Conservation (phyloP, 352 stramenopile species). For the Globisporangium perplexum region DNA sequence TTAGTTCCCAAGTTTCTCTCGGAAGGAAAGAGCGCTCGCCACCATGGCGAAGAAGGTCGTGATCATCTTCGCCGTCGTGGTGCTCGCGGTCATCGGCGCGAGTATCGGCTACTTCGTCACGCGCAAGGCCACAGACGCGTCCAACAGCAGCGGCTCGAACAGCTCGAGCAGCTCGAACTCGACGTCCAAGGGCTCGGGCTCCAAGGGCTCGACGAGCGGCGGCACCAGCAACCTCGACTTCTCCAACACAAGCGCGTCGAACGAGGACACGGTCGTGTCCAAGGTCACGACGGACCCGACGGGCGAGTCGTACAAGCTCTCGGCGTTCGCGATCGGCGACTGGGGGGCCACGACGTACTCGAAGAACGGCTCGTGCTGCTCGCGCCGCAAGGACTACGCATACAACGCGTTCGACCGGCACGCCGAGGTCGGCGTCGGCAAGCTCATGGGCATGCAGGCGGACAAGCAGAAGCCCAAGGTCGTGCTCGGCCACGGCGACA, state of each 20-base stretch:
- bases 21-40: neutral
- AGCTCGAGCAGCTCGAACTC: constrained; percentile 9
- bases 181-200: constrained; percentile 1
- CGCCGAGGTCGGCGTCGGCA: constrained; percentile 57
- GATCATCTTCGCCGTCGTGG: constrained; percentile 15
- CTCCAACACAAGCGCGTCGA: constrained; percentile 3
- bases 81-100: constrained; percentile 20
- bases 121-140: constrained; percentile 6
- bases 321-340: constrained; percentile 67
- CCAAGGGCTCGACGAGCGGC: neutral
- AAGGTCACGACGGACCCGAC: constrained; percentile 16
- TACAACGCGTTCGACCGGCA: constrained; percentile 53
- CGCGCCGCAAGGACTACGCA: constrained; percentile 42
- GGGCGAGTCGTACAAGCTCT: constrained; percentile 33
- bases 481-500: constrained; percentile 60
- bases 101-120: constrained; percentile 19
- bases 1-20: neutral
- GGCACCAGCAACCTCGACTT: constrained; percentile 9
- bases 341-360: constrained; percentile 53
- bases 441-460: constrained; percentile 46
- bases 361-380: constrained; percentile 64
- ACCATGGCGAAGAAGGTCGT: constrained; percentile 16
- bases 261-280: constrained; percentile 3
- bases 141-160: constrained; percentile 10
- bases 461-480: constrained; percentile 40